Conservation (phyloP, 2,329 filamentous ascomycete species). For the Colletotrichum filicis region DNA sequence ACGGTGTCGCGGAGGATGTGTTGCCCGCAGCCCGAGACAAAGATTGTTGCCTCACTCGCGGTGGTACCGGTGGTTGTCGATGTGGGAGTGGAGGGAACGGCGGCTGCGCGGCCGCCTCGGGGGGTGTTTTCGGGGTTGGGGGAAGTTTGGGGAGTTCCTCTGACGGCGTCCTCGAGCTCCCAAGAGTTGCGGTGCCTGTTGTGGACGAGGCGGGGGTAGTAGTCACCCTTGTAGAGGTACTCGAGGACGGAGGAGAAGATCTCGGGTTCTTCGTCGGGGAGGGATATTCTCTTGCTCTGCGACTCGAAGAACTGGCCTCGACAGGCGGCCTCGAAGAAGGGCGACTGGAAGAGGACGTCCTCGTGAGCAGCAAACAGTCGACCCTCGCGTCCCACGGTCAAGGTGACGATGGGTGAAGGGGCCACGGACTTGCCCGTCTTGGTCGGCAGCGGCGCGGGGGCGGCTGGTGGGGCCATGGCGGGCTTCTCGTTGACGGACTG, state of each 20-base stretch:
- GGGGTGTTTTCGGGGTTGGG: slow-evolving; percentile 58
- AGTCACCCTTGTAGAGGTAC: slow-evolving; percentile 94
- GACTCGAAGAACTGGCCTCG: slow-evolving; percentile 75
- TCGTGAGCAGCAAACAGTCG: slow-evolving; percentile 93
- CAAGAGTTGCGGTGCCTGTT: slow-evolving; percentile 85
- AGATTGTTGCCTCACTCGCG: slow-evolving; percentile 80
- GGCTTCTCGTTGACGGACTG: slow-evolving; percentile 76
- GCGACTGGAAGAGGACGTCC: slow-evolving; percentile 81
- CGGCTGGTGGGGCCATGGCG: slow-evolving; percentile 44
- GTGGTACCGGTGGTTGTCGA: slow-evolving; percentile 44
- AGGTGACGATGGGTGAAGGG: slow-evolving; percentile 81
- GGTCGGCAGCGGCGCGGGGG: slow-evolving; percentile 62
- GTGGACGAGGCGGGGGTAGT: slow-evolving; percentile 84
- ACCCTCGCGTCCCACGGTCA: slow-evolving; percentile 83
- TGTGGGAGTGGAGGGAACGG: slow-evolving; percentile 44
- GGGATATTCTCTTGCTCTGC: slow-evolving; percentile 81
- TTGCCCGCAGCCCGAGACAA: slow-evolving; percentile 78
- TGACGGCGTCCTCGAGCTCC: slow-evolving; percentile 77
- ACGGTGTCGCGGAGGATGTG: slow-evolving; percentile 90
- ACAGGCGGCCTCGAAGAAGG: slow-evolving; percentile 79
- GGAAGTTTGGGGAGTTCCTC: slow-evolving; percentile 57
- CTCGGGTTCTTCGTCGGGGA: slow-evolving; percentile 88
- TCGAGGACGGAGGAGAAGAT: slow-evolving; percentile 92
- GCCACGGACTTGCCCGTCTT: slow-evolving; percentile 42
- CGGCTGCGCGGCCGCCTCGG: slow-evolving; percentile 55